These are phyloP conservation scores for Cinnamomum micranthum DNA, from an alignment of 164 flowering plant genomes.

Conservation along the genomic window DNA sequence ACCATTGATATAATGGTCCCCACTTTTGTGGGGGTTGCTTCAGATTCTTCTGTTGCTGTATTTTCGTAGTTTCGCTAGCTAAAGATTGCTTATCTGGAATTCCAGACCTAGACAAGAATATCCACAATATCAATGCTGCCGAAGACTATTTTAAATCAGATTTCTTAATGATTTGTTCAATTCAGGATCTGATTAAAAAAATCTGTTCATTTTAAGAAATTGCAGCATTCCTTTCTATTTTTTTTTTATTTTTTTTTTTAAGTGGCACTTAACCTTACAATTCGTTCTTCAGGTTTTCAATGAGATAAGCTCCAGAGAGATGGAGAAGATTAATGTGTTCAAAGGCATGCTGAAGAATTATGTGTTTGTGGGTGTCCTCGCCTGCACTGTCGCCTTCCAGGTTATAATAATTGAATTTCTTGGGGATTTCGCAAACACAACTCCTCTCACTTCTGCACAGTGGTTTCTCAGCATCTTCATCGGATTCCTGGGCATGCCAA, in stretches of 20 bases:
- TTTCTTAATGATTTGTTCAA: background rate
- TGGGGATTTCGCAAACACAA: slow-evolving; percentile 82
- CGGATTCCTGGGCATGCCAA: slow-evolving; percentile 90
- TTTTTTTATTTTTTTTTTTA: too few relatives aligned
- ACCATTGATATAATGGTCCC: background rate
- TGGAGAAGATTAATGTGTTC: slow-evolving; percentile 87
- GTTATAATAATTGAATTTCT: slow-evolving; percentile 69
- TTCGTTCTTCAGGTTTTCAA: slow-evolving; percentile 68
- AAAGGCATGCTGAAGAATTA: slow-evolving; percentile 75
- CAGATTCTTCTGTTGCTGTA: too few relatives aligned
- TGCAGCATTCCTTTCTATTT: too few relatives aligned
- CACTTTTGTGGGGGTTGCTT: too few relatives aligned
- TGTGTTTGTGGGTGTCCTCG: slow-evolving; percentile 69
- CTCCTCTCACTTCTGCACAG: slow-evolving; percentile 62
- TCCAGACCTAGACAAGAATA: too few relatives aligned
- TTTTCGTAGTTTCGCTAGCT: too few relatives aligned
- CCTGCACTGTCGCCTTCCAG: slow-evolving; percentile 69
- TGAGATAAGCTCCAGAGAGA: slow-evolving; percentile 88
- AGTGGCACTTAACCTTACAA: background rate
- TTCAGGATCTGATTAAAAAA: background rate
- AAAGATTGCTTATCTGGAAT: too few relatives aligned
- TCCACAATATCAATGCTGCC: too few relatives aligned
- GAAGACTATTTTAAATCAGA: background rate
- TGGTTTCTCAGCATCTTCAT: slow-evolving; percentile 66
- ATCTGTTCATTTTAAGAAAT: too few relatives aligned